Percentiles rank a stretch among this genome's conserved stretches.
phyloP scores from a whole-genome alignment of 208 protist species.

The Wallacemonas collosoma region DNA sequence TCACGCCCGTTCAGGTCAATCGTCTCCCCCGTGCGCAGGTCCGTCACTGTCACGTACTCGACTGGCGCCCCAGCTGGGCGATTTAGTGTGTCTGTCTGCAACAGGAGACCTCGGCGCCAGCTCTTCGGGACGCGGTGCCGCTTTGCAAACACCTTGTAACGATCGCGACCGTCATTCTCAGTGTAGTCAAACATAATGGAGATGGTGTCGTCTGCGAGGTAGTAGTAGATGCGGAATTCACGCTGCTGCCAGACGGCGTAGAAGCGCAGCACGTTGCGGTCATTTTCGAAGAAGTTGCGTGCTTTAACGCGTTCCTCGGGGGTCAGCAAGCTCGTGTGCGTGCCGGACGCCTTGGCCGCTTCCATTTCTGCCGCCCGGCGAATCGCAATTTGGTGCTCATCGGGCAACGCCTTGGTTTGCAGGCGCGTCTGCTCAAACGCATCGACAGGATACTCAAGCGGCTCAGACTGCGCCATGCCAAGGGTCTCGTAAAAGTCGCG shows the following conservation, averaged over 20 bases:
- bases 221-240: constrained; percentile 95
- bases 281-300: constrained; percentile 91
- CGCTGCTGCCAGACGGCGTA: constrained; percentile 94
- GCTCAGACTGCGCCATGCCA: constrained; percentile 70
- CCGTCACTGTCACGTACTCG: constrained; percentile 63
- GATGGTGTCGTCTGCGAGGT: constrained; percentile 94
- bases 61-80: constrained; percentile 34
- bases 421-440: constrained; percentile 60
- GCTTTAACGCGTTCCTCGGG: constrained; percentile 79
- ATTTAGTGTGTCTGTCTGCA: constrained; percentile 75
- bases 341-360: constrained; percentile 62
- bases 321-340: constrained; percentile 75
- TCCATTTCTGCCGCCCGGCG: constrained; percentile 83
- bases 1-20: constrained; percentile 81
- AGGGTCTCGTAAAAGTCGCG: constrained; percentile 89
- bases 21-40: constrained; percentile 83
- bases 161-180: constrained; percentile 95
- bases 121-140: constrained; percentile 86
- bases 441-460: constrained; percentile 79
- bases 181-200: constrained; percentile 91
- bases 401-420: constrained; percentile 26
- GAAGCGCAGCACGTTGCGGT: constrained; percentile 96
- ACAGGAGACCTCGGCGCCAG: constrained; percentile 24
- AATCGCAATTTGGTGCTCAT: constrained; percentile 81
- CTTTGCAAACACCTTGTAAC: constrained; percentile 91